A percentile compares a stretch with the other conserved stretches of the same genome.
Evolutionary conservation across 1,284 basidiomycete genomes (phyloP).

Genomic region (Leccinum solheimii): DNA sequence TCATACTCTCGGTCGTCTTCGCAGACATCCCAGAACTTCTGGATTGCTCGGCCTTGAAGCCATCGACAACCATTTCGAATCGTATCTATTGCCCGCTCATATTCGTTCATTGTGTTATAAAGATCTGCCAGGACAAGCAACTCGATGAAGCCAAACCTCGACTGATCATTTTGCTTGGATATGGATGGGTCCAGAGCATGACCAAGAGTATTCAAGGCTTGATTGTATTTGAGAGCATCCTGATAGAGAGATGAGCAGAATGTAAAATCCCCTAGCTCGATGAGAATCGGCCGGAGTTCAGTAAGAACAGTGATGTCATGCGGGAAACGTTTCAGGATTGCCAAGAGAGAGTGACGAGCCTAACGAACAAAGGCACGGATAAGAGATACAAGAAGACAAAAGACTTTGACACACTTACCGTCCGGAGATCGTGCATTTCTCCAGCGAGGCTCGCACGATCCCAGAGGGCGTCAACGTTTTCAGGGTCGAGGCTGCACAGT

Average conservation of each 20-base stretch:
- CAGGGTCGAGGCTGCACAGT: slow-evolving; percentile 75
- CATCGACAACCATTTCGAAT: slow-evolving; percentile 83
- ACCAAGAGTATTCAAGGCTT: slow-evolving; percentile 40
- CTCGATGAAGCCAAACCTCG: slow-evolving; percentile 61
- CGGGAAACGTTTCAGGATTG: slow-evolving; percentile 65
- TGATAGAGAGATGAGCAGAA: slow-evolving; percentile 36
- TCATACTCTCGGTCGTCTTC: slow-evolving; percentile 86
- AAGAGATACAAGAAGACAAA: neutral
- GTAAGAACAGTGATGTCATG: slow-evolving; percentile 79
- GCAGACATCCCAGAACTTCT: slow-evolving; percentile 79
- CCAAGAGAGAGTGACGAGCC: slow-evolving; percentile 76
- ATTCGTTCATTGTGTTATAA: slow-evolving; percentile 69
- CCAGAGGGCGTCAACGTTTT: slow-evolving; percentile 87
- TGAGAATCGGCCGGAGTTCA: slow-evolving; percentile 62
- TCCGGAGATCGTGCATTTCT: slow-evolving; percentile 69
- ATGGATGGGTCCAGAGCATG: slow-evolving; percentile 53
- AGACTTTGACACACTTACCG: slow-evolving; percentile 41
- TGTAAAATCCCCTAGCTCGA: slow-evolving; percentile 69
- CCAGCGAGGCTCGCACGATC: slow-evolving; percentile 85
- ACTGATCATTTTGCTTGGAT: slow-evolving; percentile 36
- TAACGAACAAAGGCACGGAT: slow-evolving; percentile 28
- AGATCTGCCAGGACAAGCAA: slow-evolving; percentile 83
- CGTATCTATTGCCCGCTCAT: slow-evolving; percentile 68
- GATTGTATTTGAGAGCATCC: slow-evolving; percentile 49
- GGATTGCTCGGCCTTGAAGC: slow-evolving; percentile 80